Evolutionary conservation across 441 rosid genomes (phyloP).

Genomic region (Populus hybrid): DNA sequence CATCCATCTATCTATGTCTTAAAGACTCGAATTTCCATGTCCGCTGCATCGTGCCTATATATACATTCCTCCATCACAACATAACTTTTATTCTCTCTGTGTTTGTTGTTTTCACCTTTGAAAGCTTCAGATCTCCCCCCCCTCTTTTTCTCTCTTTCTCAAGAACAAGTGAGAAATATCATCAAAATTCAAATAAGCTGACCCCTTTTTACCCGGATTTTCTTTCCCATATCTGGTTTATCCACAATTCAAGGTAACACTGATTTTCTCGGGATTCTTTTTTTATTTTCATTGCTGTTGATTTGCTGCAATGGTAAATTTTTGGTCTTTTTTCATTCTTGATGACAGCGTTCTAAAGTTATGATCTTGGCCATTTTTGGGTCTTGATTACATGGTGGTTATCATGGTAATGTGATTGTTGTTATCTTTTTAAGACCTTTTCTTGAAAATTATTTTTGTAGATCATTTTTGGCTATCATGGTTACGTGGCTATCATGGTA

Average conservation of each 20-base stretch:
- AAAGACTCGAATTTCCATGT: slow-evolving; percentile 7
- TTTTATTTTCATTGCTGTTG: neutral
- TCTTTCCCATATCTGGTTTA: slow-evolving; percentile 13
- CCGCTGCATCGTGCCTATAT: neutral
- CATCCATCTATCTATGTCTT: no score
- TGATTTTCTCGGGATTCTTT: neutral
- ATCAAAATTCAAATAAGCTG: neutral
- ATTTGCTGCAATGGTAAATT: neutral
- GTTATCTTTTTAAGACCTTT: neutral
- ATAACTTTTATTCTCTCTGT: neutral
- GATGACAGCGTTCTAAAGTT: neutral
- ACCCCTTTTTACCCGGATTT: slow-evolving; percentile 12
- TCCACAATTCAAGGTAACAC: slow-evolving; percentile 31
- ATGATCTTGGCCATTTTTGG: neutral
- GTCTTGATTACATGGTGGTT: slow-evolving; percentile 1
- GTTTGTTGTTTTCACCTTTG: slow-evolving; percentile 1
- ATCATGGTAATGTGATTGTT: neutral
- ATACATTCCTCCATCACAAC: slow-evolving; percentile 1
- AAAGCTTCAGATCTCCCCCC: neutral
- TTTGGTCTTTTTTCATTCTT: slow-evolving; percentile 1
- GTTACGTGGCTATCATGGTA: no score
- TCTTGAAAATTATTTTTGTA: neutral
- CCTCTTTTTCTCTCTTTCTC: neutral
- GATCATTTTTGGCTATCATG: neutral
- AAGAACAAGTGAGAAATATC: neutral